Conservation (phyloP, 2,329 filamentous ascomycete species). For the Aureobasidium zeae region DNA sequence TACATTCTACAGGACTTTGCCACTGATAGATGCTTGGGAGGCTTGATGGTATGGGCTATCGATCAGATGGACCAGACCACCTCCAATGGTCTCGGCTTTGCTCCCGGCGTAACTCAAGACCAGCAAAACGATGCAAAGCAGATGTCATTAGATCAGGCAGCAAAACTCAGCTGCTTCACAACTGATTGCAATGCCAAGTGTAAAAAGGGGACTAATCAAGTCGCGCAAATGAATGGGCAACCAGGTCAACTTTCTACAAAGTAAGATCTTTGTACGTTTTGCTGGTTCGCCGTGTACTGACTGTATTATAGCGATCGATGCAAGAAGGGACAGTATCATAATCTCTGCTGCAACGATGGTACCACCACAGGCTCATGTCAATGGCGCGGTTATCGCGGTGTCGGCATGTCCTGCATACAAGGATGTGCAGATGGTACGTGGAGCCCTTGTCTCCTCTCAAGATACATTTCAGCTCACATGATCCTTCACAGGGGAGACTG, state of each 20-base stretch:
- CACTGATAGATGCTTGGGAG: too few relatives aligned
- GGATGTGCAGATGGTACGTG: slow-evolving; percentile 27
- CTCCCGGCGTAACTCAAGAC: slow-evolving; percentile 11
- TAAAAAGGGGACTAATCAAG: slow-evolving; percentile 23
- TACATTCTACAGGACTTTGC: too few relatives aligned
- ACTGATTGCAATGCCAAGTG: slow-evolving; percentile 24
- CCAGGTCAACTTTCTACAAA: slow-evolving; percentile 2
- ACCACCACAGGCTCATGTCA: slow-evolving; percentile 23
- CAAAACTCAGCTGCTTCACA: slow-evolving; percentile 19
- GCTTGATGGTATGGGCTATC: too few relatives aligned
- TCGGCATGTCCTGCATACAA: slow-evolving; percentile 24
- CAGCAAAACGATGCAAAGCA: slow-evolving; percentile 20
- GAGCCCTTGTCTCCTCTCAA: too few relatives aligned
- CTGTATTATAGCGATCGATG: too few relatives aligned
- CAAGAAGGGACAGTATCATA: slow-evolving; percentile 21
- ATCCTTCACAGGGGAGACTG: too few relatives aligned
- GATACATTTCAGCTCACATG: too few relatives aligned
- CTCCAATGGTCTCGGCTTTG: background rate
- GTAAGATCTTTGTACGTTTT: too few relatives aligned
- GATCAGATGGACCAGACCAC: slow-evolving; percentile 16
- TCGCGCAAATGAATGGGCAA: slow-evolving; percentile 27
- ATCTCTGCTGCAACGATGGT: slow-evolving; percentile 25
- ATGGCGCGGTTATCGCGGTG: slow-evolving; percentile 26
- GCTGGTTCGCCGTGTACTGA: too few relatives aligned
- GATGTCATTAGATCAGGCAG: slow-evolving; percentile 11